Conservation (phyloP, 345 rosid genomes). For the Reutealis trisperma region DNA sequence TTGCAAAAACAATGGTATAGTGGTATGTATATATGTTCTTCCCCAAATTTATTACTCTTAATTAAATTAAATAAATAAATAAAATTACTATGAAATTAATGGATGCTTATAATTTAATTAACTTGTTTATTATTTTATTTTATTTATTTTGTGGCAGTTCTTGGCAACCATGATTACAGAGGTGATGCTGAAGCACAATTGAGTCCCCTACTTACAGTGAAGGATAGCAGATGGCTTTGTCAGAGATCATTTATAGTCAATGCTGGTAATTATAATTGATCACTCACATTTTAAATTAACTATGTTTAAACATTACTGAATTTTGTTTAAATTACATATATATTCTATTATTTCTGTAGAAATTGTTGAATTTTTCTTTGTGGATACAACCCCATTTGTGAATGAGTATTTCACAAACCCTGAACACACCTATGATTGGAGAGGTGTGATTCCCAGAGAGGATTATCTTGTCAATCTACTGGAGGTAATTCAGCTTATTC, state of each 20-base stretch:
- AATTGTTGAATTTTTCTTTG: slow-evolving; percentile 63
- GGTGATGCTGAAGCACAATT: slow-evolving; percentile 23
- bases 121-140: background rate
- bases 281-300: background rate
- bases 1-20: slow-evolving; percentile 24
- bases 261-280: slow-evolving; percentile 2
- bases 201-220: slow-evolving; percentile 2
- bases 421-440: slow-evolving; percentile 67
- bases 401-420: slow-evolving; percentile 49
- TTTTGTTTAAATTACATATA: too few species aligned
- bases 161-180: slow-evolving; percentile 31
- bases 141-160: background rate
- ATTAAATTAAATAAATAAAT: too few species aligned
- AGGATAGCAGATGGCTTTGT: slow-evolving; percentile 30
- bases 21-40: background rate
- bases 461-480: slow-evolving; percentile 41
- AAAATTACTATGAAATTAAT: background rate
- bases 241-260: slow-evolving; percentile 20
- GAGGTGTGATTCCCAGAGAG: slow-evolving; percentile 53
- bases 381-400: slow-evolving; percentile 80
- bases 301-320: too few species aligned
- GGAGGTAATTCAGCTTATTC: slow-evolving; percentile 22
- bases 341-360: slow-evolving; percentile 24
- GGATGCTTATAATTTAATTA: background rate
- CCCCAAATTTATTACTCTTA: background rate